phyloP scores from a whole-genome alignment of 2,329 filamentous ascomycete genomes.

The Trichoderma asperellum region DNA sequence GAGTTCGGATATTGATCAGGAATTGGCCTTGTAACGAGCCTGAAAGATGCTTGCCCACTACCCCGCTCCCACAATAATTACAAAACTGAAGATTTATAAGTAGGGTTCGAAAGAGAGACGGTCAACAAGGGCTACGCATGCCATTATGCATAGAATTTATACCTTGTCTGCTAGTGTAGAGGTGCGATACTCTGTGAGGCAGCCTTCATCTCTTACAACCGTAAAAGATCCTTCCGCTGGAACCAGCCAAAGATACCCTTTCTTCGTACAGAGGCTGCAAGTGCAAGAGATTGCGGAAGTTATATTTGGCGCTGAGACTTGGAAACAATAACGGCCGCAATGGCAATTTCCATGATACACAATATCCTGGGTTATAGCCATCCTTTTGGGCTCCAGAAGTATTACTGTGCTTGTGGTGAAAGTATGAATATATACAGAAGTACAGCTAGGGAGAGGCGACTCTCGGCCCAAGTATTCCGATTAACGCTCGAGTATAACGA shows the following conservation, averaged over 20 bases:
- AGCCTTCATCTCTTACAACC: constrained; percentile 29
- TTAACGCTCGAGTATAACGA: constrained; percentile 1
- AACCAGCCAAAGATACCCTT: constrained; percentile 38
- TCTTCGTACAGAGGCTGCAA: constrained; percentile 38
- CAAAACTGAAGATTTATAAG: constrained; percentile 37
- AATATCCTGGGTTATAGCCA: not conserved
- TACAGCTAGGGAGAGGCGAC: not conserved
- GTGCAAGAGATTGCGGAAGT: constrained; percentile 30
- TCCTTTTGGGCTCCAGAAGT: not conserved
- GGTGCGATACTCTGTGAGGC: constrained; percentile 13
- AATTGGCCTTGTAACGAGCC: constrained; percentile 34
- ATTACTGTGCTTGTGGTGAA: not conserved
- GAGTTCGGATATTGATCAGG: constrained; percentile 35
- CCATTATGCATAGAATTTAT: not conserved
- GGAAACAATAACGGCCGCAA: constrained; percentile 38
- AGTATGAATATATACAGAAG: not conserved
- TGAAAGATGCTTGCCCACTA: constrained; percentile 34
- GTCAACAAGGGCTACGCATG: not conserved
- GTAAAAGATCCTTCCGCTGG: constrained; percentile 23
- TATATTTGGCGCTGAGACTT: constrained; percentile 29
- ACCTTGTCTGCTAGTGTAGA: constrained; percentile 31
- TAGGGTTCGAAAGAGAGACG: not conserved
- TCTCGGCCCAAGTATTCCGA: not conserved
- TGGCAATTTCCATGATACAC: constrained; percentile 38
- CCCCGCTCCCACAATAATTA: constrained; percentile 35